Percentiles rank a stretch among this genome's conserved stretches.
These are phyloP conservation scores for Glycine latifolia DNA, from an alignment of 306 rosid species.

Conservation along the genomic window DNA sequence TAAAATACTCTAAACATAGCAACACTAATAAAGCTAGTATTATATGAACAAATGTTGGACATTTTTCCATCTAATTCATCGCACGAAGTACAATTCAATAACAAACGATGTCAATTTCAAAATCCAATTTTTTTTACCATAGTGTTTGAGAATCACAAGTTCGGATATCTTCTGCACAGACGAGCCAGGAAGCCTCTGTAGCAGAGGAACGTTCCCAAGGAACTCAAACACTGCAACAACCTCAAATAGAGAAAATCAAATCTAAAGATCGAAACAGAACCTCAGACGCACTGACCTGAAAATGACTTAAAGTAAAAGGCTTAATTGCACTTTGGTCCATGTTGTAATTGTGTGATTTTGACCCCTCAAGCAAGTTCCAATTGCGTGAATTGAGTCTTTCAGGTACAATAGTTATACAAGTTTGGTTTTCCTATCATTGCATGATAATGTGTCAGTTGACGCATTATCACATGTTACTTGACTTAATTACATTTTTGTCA, in stretches of 20 bases:
- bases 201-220: slow-evolving; percentile 78
- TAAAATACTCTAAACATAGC: not conserved
- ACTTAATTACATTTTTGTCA: no score
- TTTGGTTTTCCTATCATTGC: no score
- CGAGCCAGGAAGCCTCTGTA: slow-evolving; percentile 81
- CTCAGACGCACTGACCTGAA: slow-evolving; percentile 8
- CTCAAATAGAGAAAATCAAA: slow-evolving; percentile 17
- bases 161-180: slow-evolving; percentile 72
- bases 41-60: not conserved
- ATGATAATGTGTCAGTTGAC: no score
- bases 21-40: not conserved
- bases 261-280: slow-evolving; percentile 7
- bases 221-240: slow-evolving; percentile 79
- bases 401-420: no score
- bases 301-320: no score
- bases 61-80: not conserved
- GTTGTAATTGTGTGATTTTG: no score
- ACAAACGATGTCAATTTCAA: not conserved
- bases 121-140: slow-evolving; percentile 51
- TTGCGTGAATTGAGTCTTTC: no score
- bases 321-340: no score
- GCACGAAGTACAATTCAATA: slow-evolving; percentile 10
- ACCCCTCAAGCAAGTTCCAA: no score
- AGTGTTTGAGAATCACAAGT: slow-evolving; percentile 62
- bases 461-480: no score